Evolutionary conservation across 2,329 filamentous ascomycete genomes (phyloP).

Genomic region (Aspergillus fructus): DNA sequence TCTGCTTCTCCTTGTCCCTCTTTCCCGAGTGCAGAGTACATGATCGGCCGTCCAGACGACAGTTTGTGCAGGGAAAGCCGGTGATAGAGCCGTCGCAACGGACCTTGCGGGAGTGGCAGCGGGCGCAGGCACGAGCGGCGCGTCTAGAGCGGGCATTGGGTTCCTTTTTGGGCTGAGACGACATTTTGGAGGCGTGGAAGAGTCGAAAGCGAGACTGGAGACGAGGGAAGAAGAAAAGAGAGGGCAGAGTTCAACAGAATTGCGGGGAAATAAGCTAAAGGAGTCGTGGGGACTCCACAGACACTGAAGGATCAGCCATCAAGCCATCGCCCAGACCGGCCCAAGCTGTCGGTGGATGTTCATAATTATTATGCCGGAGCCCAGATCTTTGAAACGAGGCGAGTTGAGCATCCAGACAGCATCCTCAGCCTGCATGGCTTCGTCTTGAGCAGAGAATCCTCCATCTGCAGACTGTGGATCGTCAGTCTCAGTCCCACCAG

Average conservation of each 20-base stretch:
- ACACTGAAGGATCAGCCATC: too few species aligned
- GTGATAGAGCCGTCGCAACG: constrained; percentile 17
- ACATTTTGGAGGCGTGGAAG: not conserved
- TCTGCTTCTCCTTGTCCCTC: constrained; percentile 10
- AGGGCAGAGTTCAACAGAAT: not conserved
- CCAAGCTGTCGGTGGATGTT: too few species aligned
- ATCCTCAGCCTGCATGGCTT: too few species aligned
- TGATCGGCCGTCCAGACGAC: constrained; percentile 13
- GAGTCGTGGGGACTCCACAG: not conserved
- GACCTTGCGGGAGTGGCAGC: constrained; percentile 16
- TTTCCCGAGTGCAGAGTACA: constrained; percentile 12
- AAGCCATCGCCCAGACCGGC: too few species aligned
- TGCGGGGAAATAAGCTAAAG: constrained; percentile 1
- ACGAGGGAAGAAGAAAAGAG: not conserved
- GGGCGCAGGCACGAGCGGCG: constrained; percentile 13
- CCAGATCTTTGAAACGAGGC: too few species aligned
- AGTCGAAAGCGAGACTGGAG: not conserved
- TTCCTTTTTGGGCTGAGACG: not conserved
- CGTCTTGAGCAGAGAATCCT: too few species aligned
- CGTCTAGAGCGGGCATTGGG: constrained; percentile 8
- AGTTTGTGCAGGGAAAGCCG: constrained; percentile 18
- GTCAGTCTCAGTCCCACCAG: too few species aligned
- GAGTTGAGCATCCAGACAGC: too few species aligned
- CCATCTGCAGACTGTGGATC: too few species aligned
- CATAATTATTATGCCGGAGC: too few species aligned